A percentile compares a stretch with the other conserved stretches of the same genome.
Evolutionary conservation across 345 rosid genomes (phyloP).

Genomic region (Brassica cretica): DNA sequence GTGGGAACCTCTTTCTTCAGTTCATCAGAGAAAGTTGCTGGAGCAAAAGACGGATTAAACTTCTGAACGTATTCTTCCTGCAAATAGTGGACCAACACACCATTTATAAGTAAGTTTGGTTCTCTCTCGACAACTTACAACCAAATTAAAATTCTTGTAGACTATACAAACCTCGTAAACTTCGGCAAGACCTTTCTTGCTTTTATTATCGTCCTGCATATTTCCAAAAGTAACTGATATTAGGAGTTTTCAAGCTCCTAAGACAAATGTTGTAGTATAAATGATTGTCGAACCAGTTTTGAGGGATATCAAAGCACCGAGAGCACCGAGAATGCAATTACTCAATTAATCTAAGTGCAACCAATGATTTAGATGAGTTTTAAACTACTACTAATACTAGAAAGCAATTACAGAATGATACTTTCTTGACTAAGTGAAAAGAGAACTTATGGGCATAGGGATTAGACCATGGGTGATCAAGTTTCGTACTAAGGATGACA

Average conservation of each 20-base stretch:
- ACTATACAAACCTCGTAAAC: conserved; percentile 81
- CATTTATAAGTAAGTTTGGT: conserved; percentile 5
- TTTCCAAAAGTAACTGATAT: conserved; percentile 12
- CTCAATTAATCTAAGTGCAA: too few species aligned
- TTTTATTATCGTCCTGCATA: conserved; percentile 88
- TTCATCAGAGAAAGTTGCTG: conserved; percentile 74
- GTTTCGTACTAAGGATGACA: too few species aligned
- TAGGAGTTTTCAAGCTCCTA: too few species aligned
- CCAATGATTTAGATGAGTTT: too few species aligned
- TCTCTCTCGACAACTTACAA: neutral
- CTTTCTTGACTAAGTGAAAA: too few species aligned
- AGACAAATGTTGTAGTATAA: neutral
- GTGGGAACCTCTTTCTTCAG: conserved; percentile 72
- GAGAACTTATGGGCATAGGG: too few species aligned
- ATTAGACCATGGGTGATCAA: too few species aligned
- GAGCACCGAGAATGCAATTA: too few species aligned
- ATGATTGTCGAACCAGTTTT: too few species aligned
- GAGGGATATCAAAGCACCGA: too few species aligned
- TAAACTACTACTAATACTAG: too few species aligned
- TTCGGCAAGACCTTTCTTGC: conserved; percentile 95
- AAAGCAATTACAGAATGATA: too few species aligned
- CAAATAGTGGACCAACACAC: conserved; percentile 30
- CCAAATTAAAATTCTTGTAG: neutral
- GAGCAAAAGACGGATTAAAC: conserved; percentile 69
- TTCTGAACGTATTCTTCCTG: conserved; percentile 83